These are phyloP conservation scores for Drosera capensis DNA, from an alignment of 148 eudicot genomes.

Conservation along the genomic window DNA sequence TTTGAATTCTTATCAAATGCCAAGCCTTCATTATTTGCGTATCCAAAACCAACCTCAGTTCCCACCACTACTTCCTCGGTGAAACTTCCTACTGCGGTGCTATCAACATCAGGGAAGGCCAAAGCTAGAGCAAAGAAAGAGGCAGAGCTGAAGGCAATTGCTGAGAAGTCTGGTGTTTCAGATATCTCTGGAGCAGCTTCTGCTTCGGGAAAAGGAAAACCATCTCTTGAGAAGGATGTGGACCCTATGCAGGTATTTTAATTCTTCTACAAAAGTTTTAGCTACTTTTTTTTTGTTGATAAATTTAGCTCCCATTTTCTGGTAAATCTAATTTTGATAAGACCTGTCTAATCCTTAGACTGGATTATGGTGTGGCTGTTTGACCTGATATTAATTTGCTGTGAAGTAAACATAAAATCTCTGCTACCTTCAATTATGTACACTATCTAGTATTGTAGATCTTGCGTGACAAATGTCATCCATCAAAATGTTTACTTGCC, in stretches of 20 bases:
- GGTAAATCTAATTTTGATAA: too few species aligned
- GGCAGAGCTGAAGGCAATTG: constrained; percentile 57
- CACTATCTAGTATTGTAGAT: too few species aligned
- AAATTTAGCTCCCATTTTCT: neutral
- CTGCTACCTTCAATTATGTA: too few species aligned
- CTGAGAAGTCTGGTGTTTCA: constrained; percentile 37
- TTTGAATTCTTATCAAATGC: constrained; percentile 84
- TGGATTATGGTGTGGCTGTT: too few species aligned
- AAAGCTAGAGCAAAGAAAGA: constrained; percentile 91
- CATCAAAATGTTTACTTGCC: too few species aligned
- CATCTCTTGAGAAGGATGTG: constrained; percentile 50
- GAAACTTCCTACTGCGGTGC: constrained; percentile 83
- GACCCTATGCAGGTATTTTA: constrained; percentile 68
- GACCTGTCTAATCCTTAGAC: too few species aligned
- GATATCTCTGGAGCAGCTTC: constrained; percentile 32
- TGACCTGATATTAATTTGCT: too few species aligned
- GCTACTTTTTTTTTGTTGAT: neutral
- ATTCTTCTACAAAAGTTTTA: neutral
- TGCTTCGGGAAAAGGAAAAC: constrained; percentile 49
- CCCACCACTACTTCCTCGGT: constrained; percentile 66
- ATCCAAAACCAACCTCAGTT: constrained; percentile 79
- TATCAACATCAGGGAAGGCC: constrained; percentile 71
- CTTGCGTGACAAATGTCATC: too few species aligned
- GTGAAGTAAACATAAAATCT: too few species aligned
- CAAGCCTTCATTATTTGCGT: constrained; percentile 93